phyloP scores from a whole-genome alignment of 2,329 filamentous ascomycete genomes.

The Alternaria incomplexa region DNA sequence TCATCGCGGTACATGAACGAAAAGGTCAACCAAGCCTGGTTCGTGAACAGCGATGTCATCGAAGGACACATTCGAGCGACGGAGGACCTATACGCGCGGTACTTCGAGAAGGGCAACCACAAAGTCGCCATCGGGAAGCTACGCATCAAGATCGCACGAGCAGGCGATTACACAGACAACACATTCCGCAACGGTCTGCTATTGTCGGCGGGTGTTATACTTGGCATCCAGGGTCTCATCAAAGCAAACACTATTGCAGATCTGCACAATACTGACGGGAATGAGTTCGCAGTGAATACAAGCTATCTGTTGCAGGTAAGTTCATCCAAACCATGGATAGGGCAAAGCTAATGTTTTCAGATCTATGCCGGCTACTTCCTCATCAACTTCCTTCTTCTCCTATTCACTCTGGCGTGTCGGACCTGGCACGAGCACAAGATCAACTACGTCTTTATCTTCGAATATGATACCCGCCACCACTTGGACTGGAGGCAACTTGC shows the following conservation, averaged over 20 bases:
- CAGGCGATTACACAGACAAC: conserved; percentile 64
- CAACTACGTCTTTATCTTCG: conserved; percentile 96
- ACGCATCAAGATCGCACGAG: conserved; percentile 69
- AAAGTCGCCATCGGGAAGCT: conserved; percentile 91
- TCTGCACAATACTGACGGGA: conserved; percentile 16
- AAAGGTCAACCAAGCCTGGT: conserved; percentile 88
- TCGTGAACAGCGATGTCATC: conserved; percentile 85
- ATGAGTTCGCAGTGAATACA: conserved; percentile 37
- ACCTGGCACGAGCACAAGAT: conserved; percentile 85
- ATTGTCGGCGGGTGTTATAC: conserved; percentile 50
- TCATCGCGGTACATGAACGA: conserved; percentile 85
- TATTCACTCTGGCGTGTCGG: conserved; percentile 87
- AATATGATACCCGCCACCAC: conserved; percentile 85
- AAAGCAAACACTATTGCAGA: conserved; percentile 43
- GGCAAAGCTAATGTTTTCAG: conserved; percentile 52
- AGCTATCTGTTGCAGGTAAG: conserved; percentile 67
- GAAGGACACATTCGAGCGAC: conserved; percentile 80
- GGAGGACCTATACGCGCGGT: conserved; percentile 91
- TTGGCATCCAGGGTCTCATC: conserved; percentile 53
- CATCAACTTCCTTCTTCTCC: conserved; percentile 75
- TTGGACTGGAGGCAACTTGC: conserved; percentile 89
- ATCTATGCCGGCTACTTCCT: conserved; percentile 94
- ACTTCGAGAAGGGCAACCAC: conserved; percentile 92
- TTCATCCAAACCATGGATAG: conserved; percentile 61
- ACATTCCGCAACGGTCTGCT: conserved; percentile 64